Evolutionary conservation across 495 filamentous ascomycete genomes (phyloP), one percentile per base, ranked within the genome.

Genomic region (Annulohypoxylon stygium): DNA sequence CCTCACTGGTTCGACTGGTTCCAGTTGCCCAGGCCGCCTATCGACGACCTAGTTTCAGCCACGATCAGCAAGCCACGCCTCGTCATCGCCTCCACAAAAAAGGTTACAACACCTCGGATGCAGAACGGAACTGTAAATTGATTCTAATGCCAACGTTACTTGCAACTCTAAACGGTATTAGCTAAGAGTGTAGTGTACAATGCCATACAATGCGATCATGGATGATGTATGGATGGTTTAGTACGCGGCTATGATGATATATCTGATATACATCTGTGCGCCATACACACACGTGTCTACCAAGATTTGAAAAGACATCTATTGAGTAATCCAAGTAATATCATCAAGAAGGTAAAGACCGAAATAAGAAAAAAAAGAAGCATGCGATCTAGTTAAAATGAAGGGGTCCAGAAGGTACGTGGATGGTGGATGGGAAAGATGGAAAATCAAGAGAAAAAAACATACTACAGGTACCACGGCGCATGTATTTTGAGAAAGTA

Each of bases 31-130:
- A 54, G 62, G 11, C 30, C 8, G 51, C 51, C 51, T 16, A 34
- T 34, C 30, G 58, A 41, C 14, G 36, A 20, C 57, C 66, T 53
- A 62, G 48, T 69, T 54, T 65, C 69, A 72, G 73, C 73, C 69
- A 75, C 69, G 45, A 62, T 73, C 39, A 65, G 61, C 54, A 72
- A 75, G 73, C 69, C 69, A 75, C 73, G 73, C 73, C 73, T 73
- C 73, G 73, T 75, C 73, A 75, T 75, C 73, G 73, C 73, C 69
- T 69, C 73, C 65, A 64, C 45, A 53, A 51, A 57, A 68, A 65
- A 43, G 43, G 64, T 53, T 67, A 67, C 36, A 43, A 26, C 20
- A 60, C 12, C 48, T 68, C 68, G 65, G 64, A 34, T 43, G 65
- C 65, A 62, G 64, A 69, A 43, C 54, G 60, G 68, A 68, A 71